Base-by-base conservation (phyloP, 1,284 basidiomycete species). In the Testicularia cyperi region DNA sequence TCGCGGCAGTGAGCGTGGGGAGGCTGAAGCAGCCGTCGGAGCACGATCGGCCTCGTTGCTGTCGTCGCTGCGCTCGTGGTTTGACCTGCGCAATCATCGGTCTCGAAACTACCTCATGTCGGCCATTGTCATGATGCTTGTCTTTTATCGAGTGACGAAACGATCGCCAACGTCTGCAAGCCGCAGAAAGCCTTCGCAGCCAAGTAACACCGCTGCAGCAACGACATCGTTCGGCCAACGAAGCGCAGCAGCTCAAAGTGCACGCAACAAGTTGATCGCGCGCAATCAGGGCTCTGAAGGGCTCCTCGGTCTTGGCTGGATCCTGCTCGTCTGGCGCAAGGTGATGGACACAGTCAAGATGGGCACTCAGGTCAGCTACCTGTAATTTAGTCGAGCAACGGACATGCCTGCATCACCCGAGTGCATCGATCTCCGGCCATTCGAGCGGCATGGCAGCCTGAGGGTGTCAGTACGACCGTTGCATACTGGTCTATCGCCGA, bases 301-400 rank as follows among this genome's bases (percentile, higher is more conserved):
- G 2, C 6, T 54, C 38, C 22, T 49, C 2, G 38, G 53, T 2
- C 36, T 63, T 38, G 44, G 46, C 16, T 56, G 47, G 60, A 21
- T 56, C n/a, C 35, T 52, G 4, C 25, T 62, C 13, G 22, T 63
- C 21, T 63, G 48, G 48, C 33, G 29, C 18, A 63, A 63, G 40
- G 48, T 63, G 23, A 34, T 57, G 33, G 47, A 44, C 15, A 63
- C 60, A 16, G 52, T 63, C 53, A 63, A 44, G 41, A 63, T 63
- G 57, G 60, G 60, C 14, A 63, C 60, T 13, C 60, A 63, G 38
- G 60, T 63, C 38, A 63, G 53, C 16, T 63, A 63, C 29, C 42
- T 63, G 4, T 63, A 24, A 49, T 25, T 24, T 15, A 21, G 19
- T 20, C 13, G n/a, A n/a, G n/a, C n/a, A n/a, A n/a, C n/a, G n/a